Percentiles rank a stretch among this genome's conserved stretches.
These are phyloP conservation scores for Pascua sp. DNA, from an alignment of 1,284 basidiomycete species.

Conservation along the genomic window DNA sequence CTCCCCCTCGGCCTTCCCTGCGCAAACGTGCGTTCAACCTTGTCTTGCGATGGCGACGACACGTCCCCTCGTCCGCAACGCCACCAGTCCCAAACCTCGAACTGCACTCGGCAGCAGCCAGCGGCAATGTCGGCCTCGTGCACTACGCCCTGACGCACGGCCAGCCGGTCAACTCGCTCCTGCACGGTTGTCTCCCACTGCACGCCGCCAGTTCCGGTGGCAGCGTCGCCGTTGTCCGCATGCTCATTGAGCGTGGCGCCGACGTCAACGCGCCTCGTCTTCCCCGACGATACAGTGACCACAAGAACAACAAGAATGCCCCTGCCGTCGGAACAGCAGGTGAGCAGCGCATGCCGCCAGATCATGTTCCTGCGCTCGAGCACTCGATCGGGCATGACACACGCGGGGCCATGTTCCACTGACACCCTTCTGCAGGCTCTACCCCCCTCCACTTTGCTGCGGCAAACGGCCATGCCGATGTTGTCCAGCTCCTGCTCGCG, in stretches of 20 bases:
- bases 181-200: constrained; percentile 85
- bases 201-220: constrained; percentile 88
- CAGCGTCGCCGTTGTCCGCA: constrained; percentile 73
- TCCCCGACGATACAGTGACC: constrained; percentile 72
- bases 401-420: not conserved
- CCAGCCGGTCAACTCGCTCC: constrained; percentile 86
- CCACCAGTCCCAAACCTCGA: constrained; percentile 77
- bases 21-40: not conserved
- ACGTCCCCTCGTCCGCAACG: not conserved
- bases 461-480: constrained; percentile 76
- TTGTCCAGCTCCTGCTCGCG: constrained; percentile 70
- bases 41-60: not conserved
- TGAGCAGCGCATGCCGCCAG: constrained; percentile 23
- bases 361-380: not conserved
- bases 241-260: constrained; percentile 83
- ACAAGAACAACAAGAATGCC: constrained; percentile 49
- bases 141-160: constrained; percentile 74
- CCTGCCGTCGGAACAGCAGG: constrained; percentile 65
- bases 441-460: constrained; percentile 93
- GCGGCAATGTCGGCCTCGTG: constrained; percentile 68
- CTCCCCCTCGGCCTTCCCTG: not conserved
- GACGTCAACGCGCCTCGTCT: constrained; percentile 78
- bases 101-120: constrained; percentile 80
- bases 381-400: not conserved
- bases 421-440: constrained; percentile 56